Base-by-base conservation (phyloP, 495 filamentous ascomycete genomes). In the Cudoniella acicularis region DNA sequence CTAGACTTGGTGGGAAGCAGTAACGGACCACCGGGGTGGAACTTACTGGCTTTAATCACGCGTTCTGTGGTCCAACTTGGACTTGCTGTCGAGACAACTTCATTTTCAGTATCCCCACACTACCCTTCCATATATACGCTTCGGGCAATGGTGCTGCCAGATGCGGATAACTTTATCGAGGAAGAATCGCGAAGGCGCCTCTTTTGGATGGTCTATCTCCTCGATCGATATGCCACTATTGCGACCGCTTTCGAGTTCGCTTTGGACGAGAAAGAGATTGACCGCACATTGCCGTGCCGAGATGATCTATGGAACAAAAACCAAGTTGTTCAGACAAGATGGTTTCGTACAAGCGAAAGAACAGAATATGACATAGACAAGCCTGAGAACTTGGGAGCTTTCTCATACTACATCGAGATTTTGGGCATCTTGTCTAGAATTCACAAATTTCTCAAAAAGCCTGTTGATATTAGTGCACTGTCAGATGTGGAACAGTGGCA, bases 151-250 rank as follows among this genome's bases (percentile, higher is more conserved):
- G 83, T 90, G 17, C 76, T 96, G 1, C 87, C 91, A 0, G 91
- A 94, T 47, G 78, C 91, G 0, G 86, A 86, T 36, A 88, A 90
- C 47, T 96, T 89, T 75, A 87, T 93, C 57, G 91, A 96, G 69
- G 90, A 96, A 51, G 91, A 96, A 66, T 86, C 89, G 47, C 77
- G 90, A 42, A 77, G 91, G 42, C 78, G 91, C 6, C 74, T 96
- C 1, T 95, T 96, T 74, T 96, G 91, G 91, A 92, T 91, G 88
- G 86, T 95, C 24, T 96, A 94, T 65, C 69, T 95, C 24, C 78
- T 96, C 30, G 91, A 96, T 71, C 79, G 92, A 42, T 95, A 94
- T 64, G 91, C 91, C 0, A 95, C 90, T 1, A 83, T 95, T 47
- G 86, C 90, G 0, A 96, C 91, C 0, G 89, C 91, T 2, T 94